phyloP scores from a whole-genome alignment of 225 moss, liverwort and hornwort genomes.

The Rhytidiadelphus loreus region DNA sequence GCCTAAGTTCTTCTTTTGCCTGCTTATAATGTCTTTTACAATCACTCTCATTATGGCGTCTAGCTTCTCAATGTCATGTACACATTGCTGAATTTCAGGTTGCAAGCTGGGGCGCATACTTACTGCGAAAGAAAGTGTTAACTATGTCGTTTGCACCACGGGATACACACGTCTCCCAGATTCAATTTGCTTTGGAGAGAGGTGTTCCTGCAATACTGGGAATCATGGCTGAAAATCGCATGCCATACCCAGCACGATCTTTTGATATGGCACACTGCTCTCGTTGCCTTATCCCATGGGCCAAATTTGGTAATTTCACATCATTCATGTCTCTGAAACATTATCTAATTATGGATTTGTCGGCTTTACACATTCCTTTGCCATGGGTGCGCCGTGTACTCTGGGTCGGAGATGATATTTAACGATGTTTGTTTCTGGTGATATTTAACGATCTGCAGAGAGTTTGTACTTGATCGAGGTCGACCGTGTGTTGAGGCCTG shows the following conservation, averaged over 20 bases:
- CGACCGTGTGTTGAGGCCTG: constrained; percentile 84
- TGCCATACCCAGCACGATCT: constrained; percentile 52
- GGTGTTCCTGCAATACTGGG: constrained; percentile 53
- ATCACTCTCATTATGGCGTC: background rate
- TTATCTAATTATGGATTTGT: background rate
- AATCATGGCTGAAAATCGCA: constrained; percentile 47
- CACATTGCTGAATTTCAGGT: constrained; percentile 19
- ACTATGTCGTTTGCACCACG: constrained; percentile 58
- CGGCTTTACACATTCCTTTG: background rate
- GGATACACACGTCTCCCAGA: constrained; percentile 52
- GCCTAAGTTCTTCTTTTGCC: background rate
- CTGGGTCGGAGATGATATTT: background rate
- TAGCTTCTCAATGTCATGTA: background rate
- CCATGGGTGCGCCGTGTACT: background rate
- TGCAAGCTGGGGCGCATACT: constrained; percentile 54
- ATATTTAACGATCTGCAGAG: constrained; percentile 62
- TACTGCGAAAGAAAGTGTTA: constrained; percentile 32
- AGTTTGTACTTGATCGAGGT: constrained; percentile 80
- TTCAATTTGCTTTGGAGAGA: constrained; percentile 55
- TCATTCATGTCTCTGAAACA: background rate
- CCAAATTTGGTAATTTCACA: constrained; percentile 14
- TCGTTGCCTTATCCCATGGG: constrained; percentile 56
- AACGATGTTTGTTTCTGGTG: background rate
- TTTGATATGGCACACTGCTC: constrained; percentile 63
- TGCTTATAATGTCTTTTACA: background rate